Conservation (phyloP, 164 flowering plant species). For the Chimonanthus praecox region DNA sequence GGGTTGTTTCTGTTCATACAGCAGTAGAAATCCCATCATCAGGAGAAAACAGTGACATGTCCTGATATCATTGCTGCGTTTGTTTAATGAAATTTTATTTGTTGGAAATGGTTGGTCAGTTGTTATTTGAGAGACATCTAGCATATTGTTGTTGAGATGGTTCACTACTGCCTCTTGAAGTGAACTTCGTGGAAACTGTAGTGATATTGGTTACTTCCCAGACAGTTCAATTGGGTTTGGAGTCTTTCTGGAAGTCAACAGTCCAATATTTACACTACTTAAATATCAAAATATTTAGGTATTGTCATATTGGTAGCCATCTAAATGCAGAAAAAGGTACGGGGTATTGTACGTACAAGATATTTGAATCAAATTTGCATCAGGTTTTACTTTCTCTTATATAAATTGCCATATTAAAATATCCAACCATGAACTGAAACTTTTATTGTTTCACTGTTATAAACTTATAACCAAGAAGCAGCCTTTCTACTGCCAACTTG, state of each 20-base stretch:
- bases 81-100: too few species aligned
- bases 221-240: not conserved
- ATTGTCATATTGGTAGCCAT: too few species aligned
- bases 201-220: not conserved
- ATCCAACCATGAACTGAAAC: not conserved
- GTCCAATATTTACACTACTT: too few species aligned
- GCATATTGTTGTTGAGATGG: not conserved
- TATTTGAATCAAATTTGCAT: too few species aligned
- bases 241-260: not conserved
- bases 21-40: too few species aligned
- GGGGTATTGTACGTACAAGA: too few species aligned
- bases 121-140: not conserved
- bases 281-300: too few species aligned
- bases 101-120: not conserved
- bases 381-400: not conserved
- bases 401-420: not conserved
- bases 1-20: too few species aligned
- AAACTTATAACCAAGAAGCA: not conserved
- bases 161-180: not conserved
- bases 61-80: too few species aligned
- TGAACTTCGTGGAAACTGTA: not conserved
- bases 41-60: too few species aligned
- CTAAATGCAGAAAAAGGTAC: too few species aligned
- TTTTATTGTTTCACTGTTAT: not conserved
- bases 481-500: not conserved